phyloP scores from a whole-genome alignment of 2,329 filamentous ascomycete genomes.

The Metarhizium brunneum region DNA sequence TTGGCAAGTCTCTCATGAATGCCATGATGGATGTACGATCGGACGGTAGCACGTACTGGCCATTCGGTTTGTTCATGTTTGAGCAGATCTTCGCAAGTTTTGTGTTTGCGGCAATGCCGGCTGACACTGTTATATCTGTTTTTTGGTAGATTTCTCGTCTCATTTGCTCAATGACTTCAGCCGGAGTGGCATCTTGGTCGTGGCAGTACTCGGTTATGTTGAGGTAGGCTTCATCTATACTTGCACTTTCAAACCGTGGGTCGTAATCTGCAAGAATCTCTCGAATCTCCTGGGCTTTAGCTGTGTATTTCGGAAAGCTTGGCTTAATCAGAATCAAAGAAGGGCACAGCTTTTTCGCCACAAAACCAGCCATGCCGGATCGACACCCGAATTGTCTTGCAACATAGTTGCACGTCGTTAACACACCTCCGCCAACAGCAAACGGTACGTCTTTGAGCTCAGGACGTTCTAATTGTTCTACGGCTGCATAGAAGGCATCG shows the following conservation, averaged over 20 bases:
- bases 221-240: conserved; percentile 92
- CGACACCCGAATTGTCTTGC: conserved; percentile 85
- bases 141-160: conserved; percentile 65
- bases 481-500: conserved; percentile 94
- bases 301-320: conserved; percentile 84
- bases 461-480: conserved; percentile 75
- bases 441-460: conserved; percentile 83
- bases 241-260: conserved; percentile 81
- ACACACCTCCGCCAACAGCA: conserved; percentile 66
- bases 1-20: conserved; percentile 78
- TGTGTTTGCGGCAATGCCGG: conserved; percentile 87
- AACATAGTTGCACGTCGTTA: conserved; percentile 73
- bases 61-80: conserved; percentile 94
- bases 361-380: conserved; percentile 92
- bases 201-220: conserved; percentile 85
- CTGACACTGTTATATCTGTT: conserved; percentile 81
- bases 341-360: conserved; percentile 89
- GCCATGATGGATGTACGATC: conserved; percentile 67
- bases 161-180: conserved; percentile 68
- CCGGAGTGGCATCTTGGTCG: conserved; percentile 57
- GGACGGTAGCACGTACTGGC: conserved; percentile 69
- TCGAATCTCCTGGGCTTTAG: conserved; percentile 83
- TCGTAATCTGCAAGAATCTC: conserved; percentile 81
- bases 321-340: conserved; percentile 71
- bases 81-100: conserved; percentile 93